A percentile compares a stretch with the other conserved stretches of the same genome.
phyloP scores from a whole-genome alignment of 352 stramenopile species.

The Phytopythium chamaehyphon region DNA sequence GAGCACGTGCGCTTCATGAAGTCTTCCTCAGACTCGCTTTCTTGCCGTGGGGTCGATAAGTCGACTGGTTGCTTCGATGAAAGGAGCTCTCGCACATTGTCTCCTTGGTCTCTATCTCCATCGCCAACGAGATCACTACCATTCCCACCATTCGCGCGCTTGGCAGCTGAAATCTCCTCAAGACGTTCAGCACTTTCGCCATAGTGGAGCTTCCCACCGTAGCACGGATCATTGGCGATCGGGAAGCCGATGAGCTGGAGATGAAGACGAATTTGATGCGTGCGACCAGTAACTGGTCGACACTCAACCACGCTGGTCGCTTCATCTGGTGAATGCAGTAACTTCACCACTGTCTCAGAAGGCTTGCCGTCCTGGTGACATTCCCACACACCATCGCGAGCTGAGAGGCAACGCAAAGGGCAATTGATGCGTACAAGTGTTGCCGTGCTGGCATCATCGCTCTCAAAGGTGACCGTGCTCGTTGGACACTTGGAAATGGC shows the following conservation, averaged over 20 bases:
- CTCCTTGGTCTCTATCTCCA: background rate
- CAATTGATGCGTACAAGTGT: conserved; percentile 70
- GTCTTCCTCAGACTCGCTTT: conserved; percentile 56
- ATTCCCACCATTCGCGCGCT: conserved; percentile 24
- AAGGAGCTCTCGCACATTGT: conserved; percentile 9
- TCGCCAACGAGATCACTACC: background rate
- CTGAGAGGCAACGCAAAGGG: conserved; percentile 74
- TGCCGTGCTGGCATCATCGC: conserved; percentile 9
- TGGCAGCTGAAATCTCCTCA: conserved; percentile 43
- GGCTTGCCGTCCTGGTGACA: conserved; percentile 80
- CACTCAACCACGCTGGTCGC: conserved; percentile 89
- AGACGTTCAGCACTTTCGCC: conserved; percentile 50
- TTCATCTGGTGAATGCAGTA: conserved; percentile 46
- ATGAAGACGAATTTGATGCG: conserved; percentile 97
- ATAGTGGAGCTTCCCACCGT: conserved; percentile 93
- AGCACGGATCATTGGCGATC: conserved; percentile 98
- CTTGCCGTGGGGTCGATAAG: conserved; percentile 45
- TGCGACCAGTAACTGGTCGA: conserved; percentile 93
- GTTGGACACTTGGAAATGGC: conserved; percentile 41
- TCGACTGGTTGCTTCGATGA: conserved; percentile 39
- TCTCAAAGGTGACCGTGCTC: conserved; percentile 51
- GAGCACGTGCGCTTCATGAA: conserved; percentile 80
- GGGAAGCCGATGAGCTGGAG: conserved; percentile 90
- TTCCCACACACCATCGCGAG: conserved; percentile 80
- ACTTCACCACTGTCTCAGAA: conserved; percentile 68